phyloP scores from a whole-genome alignment of 495 filamentous ascomycete species.

The Bryoglossum gracile region DNA sequence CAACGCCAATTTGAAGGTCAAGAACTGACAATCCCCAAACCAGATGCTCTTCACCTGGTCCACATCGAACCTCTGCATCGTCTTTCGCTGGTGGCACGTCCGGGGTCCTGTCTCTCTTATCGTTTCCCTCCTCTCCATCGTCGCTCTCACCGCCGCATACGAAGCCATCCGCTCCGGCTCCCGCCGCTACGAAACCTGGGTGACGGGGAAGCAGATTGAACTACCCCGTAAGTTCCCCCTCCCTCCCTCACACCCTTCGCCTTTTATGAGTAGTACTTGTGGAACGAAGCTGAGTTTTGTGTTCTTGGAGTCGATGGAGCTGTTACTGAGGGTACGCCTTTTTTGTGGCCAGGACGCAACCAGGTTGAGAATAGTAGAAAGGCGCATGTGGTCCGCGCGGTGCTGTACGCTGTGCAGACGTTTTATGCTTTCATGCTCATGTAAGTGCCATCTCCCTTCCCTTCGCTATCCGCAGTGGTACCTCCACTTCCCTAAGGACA shows the following conservation, averaged over 20 bases:
- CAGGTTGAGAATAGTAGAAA: constrained; percentile 45
- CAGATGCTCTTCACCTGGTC: constrained; percentile 98
- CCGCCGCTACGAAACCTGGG: constrained; percentile 64
- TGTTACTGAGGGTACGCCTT: constrained; percentile 49
- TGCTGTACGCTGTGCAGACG: constrained; percentile 86
- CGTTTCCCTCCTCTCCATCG: constrained; percentile 72
- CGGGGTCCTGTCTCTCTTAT: constrained; percentile 62
- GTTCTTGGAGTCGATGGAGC: constrained; percentile 8
- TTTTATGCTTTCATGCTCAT: constrained; percentile 99
- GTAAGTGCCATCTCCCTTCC: constrained; percentile 55
- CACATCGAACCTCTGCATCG: constrained; percentile 84
- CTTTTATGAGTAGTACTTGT: neutral
- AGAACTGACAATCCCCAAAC: neutral
- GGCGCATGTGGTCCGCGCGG: constrained; percentile 69
- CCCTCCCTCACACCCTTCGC: constrained; percentile 1
- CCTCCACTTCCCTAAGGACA: neutral
- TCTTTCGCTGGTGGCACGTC: constrained; percentile 89
- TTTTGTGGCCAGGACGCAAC: constrained; percentile 48
- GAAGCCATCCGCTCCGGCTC: constrained; percentile 74
- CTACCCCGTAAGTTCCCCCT: constrained; percentile 45
- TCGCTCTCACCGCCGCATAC: constrained; percentile 80
- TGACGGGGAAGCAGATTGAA: constrained; percentile 43
- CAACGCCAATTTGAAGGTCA: constrained; percentile 2
- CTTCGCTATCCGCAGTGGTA: constrained; percentile 1
- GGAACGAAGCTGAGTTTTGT: constrained; percentile 18